Conservation (phyloP, 495 filamentous ascomycete genomes). For the Aspergillus nidulans region DNA sequence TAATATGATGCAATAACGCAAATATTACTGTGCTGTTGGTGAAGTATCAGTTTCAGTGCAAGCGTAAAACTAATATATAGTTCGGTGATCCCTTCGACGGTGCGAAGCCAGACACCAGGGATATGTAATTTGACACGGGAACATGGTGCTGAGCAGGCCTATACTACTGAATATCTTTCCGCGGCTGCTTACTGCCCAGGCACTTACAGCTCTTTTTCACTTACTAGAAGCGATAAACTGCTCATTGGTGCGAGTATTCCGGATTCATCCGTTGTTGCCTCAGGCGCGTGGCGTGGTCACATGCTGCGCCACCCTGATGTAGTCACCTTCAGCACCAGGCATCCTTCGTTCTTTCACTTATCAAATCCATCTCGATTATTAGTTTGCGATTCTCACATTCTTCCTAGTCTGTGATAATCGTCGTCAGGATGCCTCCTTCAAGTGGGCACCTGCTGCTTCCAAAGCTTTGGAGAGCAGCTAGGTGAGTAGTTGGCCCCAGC, state of each 20-base stretch:
- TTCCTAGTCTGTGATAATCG: conserved; percentile 12
- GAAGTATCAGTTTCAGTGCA: too few species aligned
- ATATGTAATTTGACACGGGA: too few species aligned
- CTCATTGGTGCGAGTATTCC: not conserved
- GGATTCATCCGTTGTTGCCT: not conserved
- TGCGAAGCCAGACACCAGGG: too few species aligned
- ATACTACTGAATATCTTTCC: too few species aligned
- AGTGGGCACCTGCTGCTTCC: conserved; percentile 67
- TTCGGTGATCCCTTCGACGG: too few species aligned
- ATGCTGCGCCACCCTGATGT: conserved; percentile 27
- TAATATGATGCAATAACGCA: not conserved
- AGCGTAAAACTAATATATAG: not conserved
- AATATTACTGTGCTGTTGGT: too few species aligned
- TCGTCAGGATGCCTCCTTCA: conserved; percentile 58
- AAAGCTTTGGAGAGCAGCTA: conserved; percentile 62
- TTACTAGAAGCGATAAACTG: not conserved
- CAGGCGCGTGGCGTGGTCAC: conserved; percentile 22
- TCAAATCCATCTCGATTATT: conserved; percentile 17
- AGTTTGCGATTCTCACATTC: conserved; percentile 8
- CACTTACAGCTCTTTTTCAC: too few species aligned
- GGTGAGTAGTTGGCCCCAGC: conserved; percentile 34
- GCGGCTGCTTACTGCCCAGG: too few species aligned
- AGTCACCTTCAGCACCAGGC: conserved; percentile 31
- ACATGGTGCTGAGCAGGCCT: too few species aligned
- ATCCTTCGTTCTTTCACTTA: conserved; percentile 17